Evolutionary conservation across 345 rosid genomes (phyloP), one percentile per base, ranked within the genome.

Genomic region (Diplotaxis tenuifolia): DNA sequence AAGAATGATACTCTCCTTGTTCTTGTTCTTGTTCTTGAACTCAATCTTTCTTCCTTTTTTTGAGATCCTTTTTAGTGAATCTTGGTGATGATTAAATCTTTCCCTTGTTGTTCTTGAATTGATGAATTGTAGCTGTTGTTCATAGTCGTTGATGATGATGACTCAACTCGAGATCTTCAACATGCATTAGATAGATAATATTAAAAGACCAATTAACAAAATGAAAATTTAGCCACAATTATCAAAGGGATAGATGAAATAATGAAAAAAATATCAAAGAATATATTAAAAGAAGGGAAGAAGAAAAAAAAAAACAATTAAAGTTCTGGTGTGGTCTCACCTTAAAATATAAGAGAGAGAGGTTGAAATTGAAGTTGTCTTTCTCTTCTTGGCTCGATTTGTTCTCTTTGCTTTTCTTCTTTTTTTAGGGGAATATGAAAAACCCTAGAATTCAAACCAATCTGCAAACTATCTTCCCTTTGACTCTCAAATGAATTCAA

Each of bases 311-410:
- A n/a, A 61, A 20, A 64, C 0, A 55, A 60, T 42, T 63, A 76
- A 76, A 76, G 80, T 76, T 76, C 29, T 76, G 36, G 45, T 76
- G 80, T 76, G 80, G 80, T 76, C 80, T 70, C 80, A 76, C 80
- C 80, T 64, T 70, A 58, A 57, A 70, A 70, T 47, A 70, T 70
- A n/a, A 38, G 71, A 16, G 27, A 60, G 60, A 28, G 74, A 38
- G 42, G 55, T 70, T 63, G 75, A 70, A 56, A 12, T 23, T 64
- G 67, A 76, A 70, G 45, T 31, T 18, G 21, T 76, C 62, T 76
- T 54, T 57, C 75, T 76, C 80, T 65, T 70, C 75, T 65, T 65
- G 47, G 67, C 42, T 76, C 59, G 36, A 22, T 55, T 63, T 27
- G 65, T 70, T 70, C 67, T 64, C 67, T 57, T 65, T 57, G 47